These are phyloP conservation scores for Mollisia scopiformis DNA, from an alignment of 2,329 filamentous ascomycete species.

Conservation along the genomic window DNA sequence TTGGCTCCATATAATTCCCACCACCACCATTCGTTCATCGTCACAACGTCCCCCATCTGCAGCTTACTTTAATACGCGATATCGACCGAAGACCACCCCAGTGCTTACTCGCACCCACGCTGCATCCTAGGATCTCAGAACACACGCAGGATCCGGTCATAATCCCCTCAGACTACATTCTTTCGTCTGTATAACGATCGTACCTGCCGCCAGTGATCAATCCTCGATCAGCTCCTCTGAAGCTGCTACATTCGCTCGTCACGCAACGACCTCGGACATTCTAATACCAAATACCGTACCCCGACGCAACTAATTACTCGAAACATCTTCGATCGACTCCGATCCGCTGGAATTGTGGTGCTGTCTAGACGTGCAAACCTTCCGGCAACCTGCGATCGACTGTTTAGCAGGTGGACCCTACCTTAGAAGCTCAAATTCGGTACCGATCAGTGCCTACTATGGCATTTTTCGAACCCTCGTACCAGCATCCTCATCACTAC, in stretches of 20 bases:
- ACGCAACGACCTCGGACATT: not conserved
- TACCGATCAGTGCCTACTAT: slow-evolving; percentile 26
- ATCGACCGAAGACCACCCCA: slow-evolving; percentile 3
- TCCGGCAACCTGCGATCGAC: slow-evolving; percentile 9
- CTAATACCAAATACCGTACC: not conserved
- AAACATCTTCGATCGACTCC: not conserved
- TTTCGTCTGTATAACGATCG: slow-evolving; percentile 15
- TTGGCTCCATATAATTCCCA: slow-evolving; percentile 8
- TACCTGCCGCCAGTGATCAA: slow-evolving; percentile 5
- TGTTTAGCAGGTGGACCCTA: slow-evolving; percentile 14
- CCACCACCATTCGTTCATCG: slow-evolving; percentile 12
- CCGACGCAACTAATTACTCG: slow-evolving; percentile 8
- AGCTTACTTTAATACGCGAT: slow-evolving; percentile 13
- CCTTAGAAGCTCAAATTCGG: slow-evolving; percentile 9
- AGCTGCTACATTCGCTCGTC: slow-evolving; percentile 5
- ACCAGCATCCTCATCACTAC: slow-evolving; percentile 26
- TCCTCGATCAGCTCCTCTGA: not conserved
- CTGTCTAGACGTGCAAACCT: not conserved
- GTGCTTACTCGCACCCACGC: slow-evolving; percentile 7
- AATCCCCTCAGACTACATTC: slow-evolving; percentile 17
- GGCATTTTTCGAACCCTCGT: slow-evolving; percentile 31
- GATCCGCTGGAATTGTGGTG: not conserved
- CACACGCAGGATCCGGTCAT: not conserved
- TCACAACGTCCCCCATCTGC: no score
- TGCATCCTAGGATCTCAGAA: not conserved